phyloP scores from a whole-genome alignment of 352 stramenopile genomes.

The Globisporangium parvum region DNA sequence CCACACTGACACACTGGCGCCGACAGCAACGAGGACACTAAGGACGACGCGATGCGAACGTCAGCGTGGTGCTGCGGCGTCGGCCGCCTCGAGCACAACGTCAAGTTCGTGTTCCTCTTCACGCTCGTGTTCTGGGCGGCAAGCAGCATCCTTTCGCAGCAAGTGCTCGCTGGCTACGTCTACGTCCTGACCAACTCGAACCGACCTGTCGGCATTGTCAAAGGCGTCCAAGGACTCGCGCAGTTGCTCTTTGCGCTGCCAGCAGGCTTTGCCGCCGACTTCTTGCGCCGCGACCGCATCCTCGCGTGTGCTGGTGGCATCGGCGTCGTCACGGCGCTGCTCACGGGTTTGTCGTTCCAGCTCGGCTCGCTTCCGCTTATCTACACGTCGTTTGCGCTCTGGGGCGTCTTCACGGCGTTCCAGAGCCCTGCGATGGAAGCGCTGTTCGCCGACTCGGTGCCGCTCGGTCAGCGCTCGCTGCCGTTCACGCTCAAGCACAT shows the following conservation, averaged over 20 bases:
- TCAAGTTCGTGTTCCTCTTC: slow-evolving; percentile 69
- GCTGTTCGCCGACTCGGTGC: slow-evolving; percentile 82
- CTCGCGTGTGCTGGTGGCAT: slow-evolving; percentile 31
- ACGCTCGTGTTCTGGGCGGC: slow-evolving; percentile 56
- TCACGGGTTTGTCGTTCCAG: slow-evolving; percentile 41
- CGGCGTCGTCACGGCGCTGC: slow-evolving; percentile 28
- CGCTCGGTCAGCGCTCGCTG: slow-evolving; percentile 49
- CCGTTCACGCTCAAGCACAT: slow-evolving; percentile 77
- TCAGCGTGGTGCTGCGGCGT: neutral
- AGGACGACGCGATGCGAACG: neutral
- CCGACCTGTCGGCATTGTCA: slow-evolving; percentile 31
- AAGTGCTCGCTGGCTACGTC: slow-evolving; percentile 53
- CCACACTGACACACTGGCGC: neutral
- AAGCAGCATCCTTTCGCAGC: slow-evolving; percentile 53
- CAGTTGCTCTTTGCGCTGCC: slow-evolving; percentile 50
- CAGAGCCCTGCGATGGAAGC: slow-evolving; percentile 72
- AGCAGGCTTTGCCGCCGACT: slow-evolving; percentile 50
- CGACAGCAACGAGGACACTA: neutral
- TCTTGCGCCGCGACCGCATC: slow-evolving; percentile 44
- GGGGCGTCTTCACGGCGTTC: slow-evolving; percentile 75
- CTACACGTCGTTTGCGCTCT: slow-evolving; percentile 63
- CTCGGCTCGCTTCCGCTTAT: slow-evolving; percentile 38
- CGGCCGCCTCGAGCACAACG: slow-evolving; percentile 48
- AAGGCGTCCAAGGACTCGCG: slow-evolving; percentile 40
- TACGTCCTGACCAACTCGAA: slow-evolving; percentile 51